Conservation (phyloP, 2,329 filamentous ascomycete species). For the Aspergillus fumigatiaffinis region DNA sequence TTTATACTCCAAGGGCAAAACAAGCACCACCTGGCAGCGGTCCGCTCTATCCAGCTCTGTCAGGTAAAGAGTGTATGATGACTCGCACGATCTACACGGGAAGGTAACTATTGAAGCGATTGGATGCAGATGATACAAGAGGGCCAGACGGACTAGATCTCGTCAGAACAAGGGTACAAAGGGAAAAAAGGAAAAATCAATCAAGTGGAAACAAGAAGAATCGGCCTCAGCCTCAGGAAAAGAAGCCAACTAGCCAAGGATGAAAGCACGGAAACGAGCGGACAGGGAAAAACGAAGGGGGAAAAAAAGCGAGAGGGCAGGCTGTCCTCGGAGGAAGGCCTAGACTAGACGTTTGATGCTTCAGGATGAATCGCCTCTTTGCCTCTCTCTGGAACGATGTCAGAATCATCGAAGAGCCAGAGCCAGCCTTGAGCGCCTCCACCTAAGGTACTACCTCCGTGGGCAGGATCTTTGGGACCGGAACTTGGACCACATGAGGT, state of each 20-base stretch:
- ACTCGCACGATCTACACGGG: neutral
- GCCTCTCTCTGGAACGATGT: neutral
- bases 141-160: neutral
- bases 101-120: neutral
- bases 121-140: neutral
- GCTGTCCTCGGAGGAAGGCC: neutral
- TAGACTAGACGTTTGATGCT: neutral
- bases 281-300: neutral
- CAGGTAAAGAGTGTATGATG: neutral
- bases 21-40: neutral
- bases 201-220: neutral
- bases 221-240: neutral
- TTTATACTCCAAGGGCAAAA: constrained; percentile 2
- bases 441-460: neutral
- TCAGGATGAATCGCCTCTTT: neutral
- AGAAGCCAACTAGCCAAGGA: neutral
- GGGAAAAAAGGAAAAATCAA: neutral
- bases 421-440: neutral
- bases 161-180: neutral
- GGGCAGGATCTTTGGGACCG: neutral
- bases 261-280: neutral
- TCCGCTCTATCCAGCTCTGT: neutral
- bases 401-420: neutral
- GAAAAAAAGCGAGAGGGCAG: neutral
- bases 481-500: neutral